Evolutionary conservation across 257 asterid genomes (phyloP).

Genomic region (Solanum medicagineum): DNA sequence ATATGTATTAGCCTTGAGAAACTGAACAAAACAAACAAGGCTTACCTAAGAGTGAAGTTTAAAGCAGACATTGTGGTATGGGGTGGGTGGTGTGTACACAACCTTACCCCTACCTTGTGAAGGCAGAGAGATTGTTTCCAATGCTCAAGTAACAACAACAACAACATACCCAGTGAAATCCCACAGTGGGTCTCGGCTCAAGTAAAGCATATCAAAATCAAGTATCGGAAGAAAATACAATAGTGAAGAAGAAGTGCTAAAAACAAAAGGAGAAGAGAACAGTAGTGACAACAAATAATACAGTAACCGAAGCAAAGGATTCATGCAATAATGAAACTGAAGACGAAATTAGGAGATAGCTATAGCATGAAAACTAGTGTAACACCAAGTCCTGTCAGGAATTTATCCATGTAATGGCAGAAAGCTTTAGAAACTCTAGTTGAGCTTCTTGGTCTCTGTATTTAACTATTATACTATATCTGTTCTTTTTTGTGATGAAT

Average conservation of each 20-base stretch:
- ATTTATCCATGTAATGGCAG: background rate
- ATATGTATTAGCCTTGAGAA: background rate
- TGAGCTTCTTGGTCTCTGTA: background rate
- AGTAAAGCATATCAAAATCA: background rate
- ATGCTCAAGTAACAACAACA: background rate
- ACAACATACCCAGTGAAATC: too few species aligned
- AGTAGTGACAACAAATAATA: background rate
- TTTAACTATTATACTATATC: background rate
- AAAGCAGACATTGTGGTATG: background rate
- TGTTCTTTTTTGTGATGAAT: background rate
- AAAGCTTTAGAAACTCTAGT: background rate
- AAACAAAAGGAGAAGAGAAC: background rate
- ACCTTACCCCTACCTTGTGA: background rate
- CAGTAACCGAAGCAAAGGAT: background rate
- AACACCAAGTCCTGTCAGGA: background rate
- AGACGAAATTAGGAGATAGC: background rate
- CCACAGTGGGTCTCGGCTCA: background rate
- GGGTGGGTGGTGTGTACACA: background rate
- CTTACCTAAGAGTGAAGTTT: background rate
- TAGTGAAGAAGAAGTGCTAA: background rate
- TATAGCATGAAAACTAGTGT: background rate
- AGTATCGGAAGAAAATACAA: accelerated
- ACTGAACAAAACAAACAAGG: background rate
- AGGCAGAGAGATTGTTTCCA: background rate
- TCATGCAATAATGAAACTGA: background rate